Evolutionary conservation across 129 eudicot species (phyloP).

Genomic region (Helichrysum umbraculigerum): DNA sequence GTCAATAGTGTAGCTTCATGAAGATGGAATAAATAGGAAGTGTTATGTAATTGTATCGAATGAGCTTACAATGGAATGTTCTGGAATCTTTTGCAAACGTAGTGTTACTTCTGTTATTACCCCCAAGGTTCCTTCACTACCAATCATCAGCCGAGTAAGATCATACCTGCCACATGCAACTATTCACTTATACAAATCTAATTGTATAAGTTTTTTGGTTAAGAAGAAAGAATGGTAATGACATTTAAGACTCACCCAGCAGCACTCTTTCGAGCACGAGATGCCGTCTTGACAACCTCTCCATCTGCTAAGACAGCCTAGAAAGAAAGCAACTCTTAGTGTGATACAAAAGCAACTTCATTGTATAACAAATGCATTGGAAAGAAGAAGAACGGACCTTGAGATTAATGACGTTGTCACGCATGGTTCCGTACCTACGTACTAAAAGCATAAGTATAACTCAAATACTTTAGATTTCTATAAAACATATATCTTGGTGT

Average conservation of each 20-base stretch:
- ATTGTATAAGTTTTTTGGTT: background rate
- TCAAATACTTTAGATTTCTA: constrained; percentile 20
- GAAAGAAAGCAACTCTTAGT: constrained; percentile 22
- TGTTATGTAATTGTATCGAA: constrained; percentile 3
- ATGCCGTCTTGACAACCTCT: constrained; percentile 89
- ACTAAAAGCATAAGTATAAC: constrained; percentile 34
- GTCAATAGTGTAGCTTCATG: background rate
- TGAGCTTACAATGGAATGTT: constrained; percentile 69
- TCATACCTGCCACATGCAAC: constrained; percentile 60
- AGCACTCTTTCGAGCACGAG: constrained; percentile 98
- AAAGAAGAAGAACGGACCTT: constrained; percentile 49
- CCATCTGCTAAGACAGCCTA: constrained; percentile 92
- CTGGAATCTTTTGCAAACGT: constrained; percentile 91
- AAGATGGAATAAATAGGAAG: background rate
- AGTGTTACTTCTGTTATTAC: constrained; percentile 92
- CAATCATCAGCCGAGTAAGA: constrained; percentile 88
- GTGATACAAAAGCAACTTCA: background rate
- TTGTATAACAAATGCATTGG: background rate
- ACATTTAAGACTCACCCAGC: constrained; percentile 72
- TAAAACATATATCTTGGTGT: constrained; percentile 18
- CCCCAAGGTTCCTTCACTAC: constrained; percentile 99
- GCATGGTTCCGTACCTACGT: constrained; percentile 98
- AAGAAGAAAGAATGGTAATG: background rate
- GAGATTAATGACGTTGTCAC: constrained; percentile 90
- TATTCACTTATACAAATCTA: background rate